A percentile compares a stretch with the other conserved stretches of the same genome.
These are phyloP conservation scores for Teunomyces kruisii DNA, from an alignment of 805 yeast species.

Conservation along the genomic window DNA sequence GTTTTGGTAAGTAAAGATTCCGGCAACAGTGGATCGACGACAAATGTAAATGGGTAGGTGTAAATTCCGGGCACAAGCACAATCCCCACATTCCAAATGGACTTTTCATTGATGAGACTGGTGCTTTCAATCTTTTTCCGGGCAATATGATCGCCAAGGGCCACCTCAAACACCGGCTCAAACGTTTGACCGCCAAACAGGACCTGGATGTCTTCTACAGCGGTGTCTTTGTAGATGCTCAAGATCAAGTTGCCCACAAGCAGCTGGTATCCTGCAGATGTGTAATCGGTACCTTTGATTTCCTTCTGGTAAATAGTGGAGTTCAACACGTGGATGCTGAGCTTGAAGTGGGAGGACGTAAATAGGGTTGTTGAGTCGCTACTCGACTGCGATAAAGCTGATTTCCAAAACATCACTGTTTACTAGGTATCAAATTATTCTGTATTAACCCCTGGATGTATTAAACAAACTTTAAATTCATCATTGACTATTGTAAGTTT, in stretches of 20 bases:
- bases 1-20: conserved; percentile 8
- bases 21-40: conserved; percentile 12
- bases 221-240: neutral
- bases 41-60: conserved; percentile 13
- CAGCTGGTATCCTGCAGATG: conserved; percentile 10
- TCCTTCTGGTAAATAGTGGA: conserved; percentile 12
- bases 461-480: no score
- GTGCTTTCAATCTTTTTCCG: neutral
- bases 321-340: conserved; percentile 8
- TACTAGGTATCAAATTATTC: neutral
- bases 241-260: neutral
- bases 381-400: conserved; percentile 35
- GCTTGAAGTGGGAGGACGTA: conserved; percentile 18
- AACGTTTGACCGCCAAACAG: neutral
- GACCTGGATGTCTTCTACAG: neutral
- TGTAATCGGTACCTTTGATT: conserved; percentile 2
- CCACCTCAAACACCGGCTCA: neutral
- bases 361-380: conserved; percentile 20
- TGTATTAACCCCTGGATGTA: neutral
- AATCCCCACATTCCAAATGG: conserved; percentile 6
- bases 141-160: neutral
- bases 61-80: conserved; percentile 11
- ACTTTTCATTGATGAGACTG: conserved; percentile 7
- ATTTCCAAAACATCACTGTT: conserved; percentile 29
- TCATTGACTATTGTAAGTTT: no score